These are phyloP conservation scores for Geoglossum cookeanum DNA, from an alignment of 2,329 filamentous ascomycete genomes.

Conservation along the genomic window DNA sequence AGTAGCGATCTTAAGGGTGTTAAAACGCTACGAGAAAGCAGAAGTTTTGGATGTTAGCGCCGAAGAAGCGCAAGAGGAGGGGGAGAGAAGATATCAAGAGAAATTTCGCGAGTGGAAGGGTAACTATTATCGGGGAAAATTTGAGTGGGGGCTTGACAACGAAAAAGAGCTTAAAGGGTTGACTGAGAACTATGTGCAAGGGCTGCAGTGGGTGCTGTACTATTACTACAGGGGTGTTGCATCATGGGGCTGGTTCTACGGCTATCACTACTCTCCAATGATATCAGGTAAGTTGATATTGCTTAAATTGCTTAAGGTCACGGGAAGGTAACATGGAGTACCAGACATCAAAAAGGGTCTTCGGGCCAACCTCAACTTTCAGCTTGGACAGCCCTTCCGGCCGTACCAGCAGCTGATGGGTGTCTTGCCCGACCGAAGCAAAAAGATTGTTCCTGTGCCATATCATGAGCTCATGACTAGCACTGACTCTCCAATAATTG, in stretches of 20 bases:
- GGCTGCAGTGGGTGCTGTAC: conserved; percentile 91
- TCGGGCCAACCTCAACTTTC: conserved; percentile 74
- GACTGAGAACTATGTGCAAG: conserved; percentile 92
- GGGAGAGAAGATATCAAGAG: conserved; percentile 70
- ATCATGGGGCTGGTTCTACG: conserved; percentile 97
- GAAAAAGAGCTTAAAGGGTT: conserved; percentile 64
- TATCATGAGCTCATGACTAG: conserved; percentile 92
- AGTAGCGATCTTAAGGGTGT: conserved; percentile 64
- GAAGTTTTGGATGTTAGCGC: conserved; percentile 61
- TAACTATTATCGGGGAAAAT: conserved; percentile 79
- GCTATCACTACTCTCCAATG: conserved; percentile 92
- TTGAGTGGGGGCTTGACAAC: conserved; percentile 68
- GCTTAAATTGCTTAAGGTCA: background rate
- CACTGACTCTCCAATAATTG: conserved; percentile 75
- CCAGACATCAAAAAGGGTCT: conserved; percentile 75
- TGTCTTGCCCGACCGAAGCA: conserved; percentile 89
- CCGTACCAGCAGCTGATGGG: conserved; percentile 98
- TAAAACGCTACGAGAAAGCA: conserved; percentile 82
- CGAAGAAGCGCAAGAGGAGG: conserved; percentile 59
- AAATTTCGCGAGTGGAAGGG: conserved; percentile 91
- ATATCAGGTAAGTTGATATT: conserved; percentile 46
- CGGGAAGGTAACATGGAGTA: background rate
- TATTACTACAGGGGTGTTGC: conserved; percentile 97
- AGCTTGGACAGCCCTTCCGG: conserved; percentile 82
- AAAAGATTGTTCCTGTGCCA: conserved; percentile 74